These are phyloP conservation scores for Vaccinium macrocarpon DNA, from an alignment of 148 eudicot genomes.

Conservation along the genomic window DNA sequence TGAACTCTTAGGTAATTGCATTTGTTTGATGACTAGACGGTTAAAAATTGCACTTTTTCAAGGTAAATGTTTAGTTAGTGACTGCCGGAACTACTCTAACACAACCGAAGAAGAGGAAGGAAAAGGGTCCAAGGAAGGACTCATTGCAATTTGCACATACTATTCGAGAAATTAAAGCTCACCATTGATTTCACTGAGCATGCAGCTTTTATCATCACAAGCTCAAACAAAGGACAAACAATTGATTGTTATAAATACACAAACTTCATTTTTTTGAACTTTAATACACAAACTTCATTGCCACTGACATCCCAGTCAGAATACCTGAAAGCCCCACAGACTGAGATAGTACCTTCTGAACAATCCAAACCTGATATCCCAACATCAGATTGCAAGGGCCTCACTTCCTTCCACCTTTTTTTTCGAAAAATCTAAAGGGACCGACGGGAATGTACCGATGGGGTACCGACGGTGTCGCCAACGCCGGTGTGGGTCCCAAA, in stretches of 20 bases:
- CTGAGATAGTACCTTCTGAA: conserved; percentile 2
- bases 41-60: no score
- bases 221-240: conserved; percentile 9
- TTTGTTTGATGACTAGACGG: no score
- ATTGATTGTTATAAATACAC: conserved; percentile 6
- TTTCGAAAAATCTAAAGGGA: no score
- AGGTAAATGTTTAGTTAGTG: no score
- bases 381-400: background rate
- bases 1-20: no score
- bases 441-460: no score
- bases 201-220: background rate
- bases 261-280: conserved; percentile 18
- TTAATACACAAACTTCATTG: conserved; percentile 17
- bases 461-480: no score
- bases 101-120: background rate
- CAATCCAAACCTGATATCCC: background rate
- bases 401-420: background rate
- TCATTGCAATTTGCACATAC: background rate
- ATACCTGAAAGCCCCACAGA: conserved; percentile 4
- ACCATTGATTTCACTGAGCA: conserved; percentile 3
- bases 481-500: no score
- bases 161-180: background rate
- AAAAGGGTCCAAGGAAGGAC: background rate
- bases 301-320: conserved; percentile 15
- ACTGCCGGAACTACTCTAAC: no score